Base-by-base conservation (phyloP, 2,329 filamentous ascomycete genomes). In the Talaromyces funiculosus region DNA sequence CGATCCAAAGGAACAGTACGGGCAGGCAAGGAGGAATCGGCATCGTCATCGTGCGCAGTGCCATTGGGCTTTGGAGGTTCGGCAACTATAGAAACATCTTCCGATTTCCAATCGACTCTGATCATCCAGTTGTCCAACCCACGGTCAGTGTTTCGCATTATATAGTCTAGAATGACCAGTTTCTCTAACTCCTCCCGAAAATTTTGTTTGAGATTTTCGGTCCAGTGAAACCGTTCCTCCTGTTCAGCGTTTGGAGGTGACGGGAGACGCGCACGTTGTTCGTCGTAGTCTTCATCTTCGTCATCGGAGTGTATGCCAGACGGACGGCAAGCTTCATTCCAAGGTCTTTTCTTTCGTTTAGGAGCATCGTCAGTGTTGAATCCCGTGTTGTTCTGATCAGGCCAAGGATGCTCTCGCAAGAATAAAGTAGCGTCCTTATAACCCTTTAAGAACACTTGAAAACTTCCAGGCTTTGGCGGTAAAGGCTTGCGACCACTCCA, bases 91-190 rank as follows among this genome's bases (percentile, higher is more conserved):
- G 89, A 90, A 12, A 94, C 93, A 68, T 89, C 84, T 69, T 94
- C 86, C 2, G 84, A 86, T 67, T 91, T 84, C 82, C 87, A 90
- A 73, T 99, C 92, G 33, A 99, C 90, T 74, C 91, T 94, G 71
- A 99, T 92, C 94, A 99, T 99, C 94, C 94, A 99, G 69, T 99
- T 99, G 73, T 99, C 94, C 60, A 97, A 80, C 1, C 94, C 94
- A 76, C 94, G 85, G 73, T 99, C 94, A 1, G 94, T 99, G 71
- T 99, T 99, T 61, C 94, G 86, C 94, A 99, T 99, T 64, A 99
- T 96, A 73, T 99, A 99, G 76, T 99, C 94, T 65, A 99, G 76
- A 69, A 99, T 96, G 22, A 99, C 95, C 7, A 99, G 81, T 75
- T 97, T 97, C 77, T 99, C 94, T 53, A 99, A 82, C 76, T 97